A percentile compares a stretch with the other conserved stretches of the same genome.
Conservation (phyloP, 495 filamentous ascomycete species). For the Lasiosphaeria hispida region DNA sequence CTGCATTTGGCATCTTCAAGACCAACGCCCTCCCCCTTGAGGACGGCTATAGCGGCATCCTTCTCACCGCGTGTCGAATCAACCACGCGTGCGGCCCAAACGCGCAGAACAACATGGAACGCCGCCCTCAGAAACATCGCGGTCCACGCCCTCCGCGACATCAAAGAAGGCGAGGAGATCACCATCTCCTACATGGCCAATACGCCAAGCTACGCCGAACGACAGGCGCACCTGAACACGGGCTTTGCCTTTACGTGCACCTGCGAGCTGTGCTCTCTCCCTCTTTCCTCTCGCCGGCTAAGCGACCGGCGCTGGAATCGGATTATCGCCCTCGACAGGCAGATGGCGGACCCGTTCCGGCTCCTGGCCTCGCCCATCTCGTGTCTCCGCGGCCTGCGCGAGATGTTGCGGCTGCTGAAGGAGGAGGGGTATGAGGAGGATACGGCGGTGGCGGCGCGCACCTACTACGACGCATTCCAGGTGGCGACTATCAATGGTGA, state of each 20-base stretch:
- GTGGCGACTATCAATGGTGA: not conserved
- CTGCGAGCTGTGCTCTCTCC: constrained; percentile 33
- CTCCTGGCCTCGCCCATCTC: not conserved
- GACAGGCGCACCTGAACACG: constrained; percentile 25
- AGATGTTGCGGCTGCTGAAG: not conserved
- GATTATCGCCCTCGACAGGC: not conserved
- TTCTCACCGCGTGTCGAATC: constrained; percentile 33
- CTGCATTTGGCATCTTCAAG: not conserved
- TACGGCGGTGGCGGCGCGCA: not conserved
- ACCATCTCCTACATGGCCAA: constrained; percentile 32
- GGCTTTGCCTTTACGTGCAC: constrained; percentile 35
- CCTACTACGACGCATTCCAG: not conserved
- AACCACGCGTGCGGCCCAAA: constrained; percentile 40
- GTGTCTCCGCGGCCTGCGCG: too few species aligned
- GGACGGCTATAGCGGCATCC: constrained; percentile 20
- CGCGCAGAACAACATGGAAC: constrained; percentile 36
- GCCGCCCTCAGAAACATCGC: constrained; percentile 23
- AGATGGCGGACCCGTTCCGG: not conserved
- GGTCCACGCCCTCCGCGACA: constrained; percentile 31
- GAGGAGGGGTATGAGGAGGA: not conserved
- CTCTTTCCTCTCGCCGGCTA: constrained; percentile 20
- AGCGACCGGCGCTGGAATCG: constrained; percentile 22
- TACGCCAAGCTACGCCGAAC: constrained; percentile 14
- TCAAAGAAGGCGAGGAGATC: constrained; percentile 36
- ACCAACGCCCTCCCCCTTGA: not conserved